Evolutionary conservation across 2,329 filamentous ascomycete genomes (phyloP).

Genomic region (Penicillium sp.): DNA sequence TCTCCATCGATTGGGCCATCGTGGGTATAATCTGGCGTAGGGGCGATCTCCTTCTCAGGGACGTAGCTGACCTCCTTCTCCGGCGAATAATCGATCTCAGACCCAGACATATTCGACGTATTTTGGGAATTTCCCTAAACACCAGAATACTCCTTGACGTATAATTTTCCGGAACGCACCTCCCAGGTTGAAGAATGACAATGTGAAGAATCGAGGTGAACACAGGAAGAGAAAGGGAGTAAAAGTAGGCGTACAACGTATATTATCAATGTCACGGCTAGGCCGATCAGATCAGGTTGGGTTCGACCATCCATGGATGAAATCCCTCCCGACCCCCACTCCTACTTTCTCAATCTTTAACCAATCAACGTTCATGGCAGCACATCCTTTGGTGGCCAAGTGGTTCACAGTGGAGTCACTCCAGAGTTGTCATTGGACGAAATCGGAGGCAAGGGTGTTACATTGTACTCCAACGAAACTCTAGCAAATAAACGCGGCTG

Average conservation of each 20-base stretch:
- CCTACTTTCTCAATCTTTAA: conserved; percentile 11
- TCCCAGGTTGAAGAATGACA: background rate
- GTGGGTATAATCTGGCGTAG: conserved; percentile 27
- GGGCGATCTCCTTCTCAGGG: conserved; percentile 29
- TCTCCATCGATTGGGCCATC: conserved; percentile 30
- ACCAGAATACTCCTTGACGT: background rate
- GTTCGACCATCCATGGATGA: conserved; percentile 2
- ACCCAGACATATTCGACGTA: background rate
- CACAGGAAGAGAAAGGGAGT: background rate
- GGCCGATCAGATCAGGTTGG: conserved; percentile 6
- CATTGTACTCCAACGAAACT: conserved; percentile 17
- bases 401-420: conserved; percentile 6
- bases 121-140: background rate
- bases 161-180: background rate
- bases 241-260: background rate
- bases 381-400: conserved; percentile 13
- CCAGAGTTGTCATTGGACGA: conserved; percentile 16
- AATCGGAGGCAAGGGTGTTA: conserved; percentile 7
- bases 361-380: conserved; percentile 13
- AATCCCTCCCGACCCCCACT: conserved; percentile 1
- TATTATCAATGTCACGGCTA: background rate
- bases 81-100: background rate
- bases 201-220: background rate
- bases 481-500: conserved; percentile 7
- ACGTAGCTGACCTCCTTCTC: background rate